phyloP scores from a whole-genome alignment of 2,329 filamentous ascomycete genomes.

The Colletotrichum sp. region DNA sequence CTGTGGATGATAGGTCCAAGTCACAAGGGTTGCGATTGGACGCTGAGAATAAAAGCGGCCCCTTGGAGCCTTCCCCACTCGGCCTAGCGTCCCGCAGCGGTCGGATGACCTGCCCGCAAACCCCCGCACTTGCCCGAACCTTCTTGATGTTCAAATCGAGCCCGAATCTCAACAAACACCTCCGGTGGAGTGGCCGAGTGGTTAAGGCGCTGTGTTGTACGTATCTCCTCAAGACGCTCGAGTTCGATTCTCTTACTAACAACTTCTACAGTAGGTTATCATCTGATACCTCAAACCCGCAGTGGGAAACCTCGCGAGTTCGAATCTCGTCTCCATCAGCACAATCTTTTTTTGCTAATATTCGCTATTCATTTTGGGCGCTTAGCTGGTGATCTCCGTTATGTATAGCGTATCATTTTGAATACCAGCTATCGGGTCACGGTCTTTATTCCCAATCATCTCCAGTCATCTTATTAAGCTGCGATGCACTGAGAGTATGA shows the following conservation, averaged over 20 bases:
- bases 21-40: not conserved
- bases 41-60: not conserved
- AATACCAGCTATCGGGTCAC: not conserved
- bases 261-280: not conserved
- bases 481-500: not conserved
- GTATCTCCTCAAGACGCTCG: not conserved
- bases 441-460: rapidly evolving
- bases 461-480: rapidly evolving
- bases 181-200: not conserved
- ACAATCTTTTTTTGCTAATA: not conserved
- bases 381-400: not conserved
- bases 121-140: not conserved
- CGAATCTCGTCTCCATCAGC: constrained; percentile 16
- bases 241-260: not conserved
- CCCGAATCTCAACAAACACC: not conserved
- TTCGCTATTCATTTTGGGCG: not conserved
- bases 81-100: not conserved
- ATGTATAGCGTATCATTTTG: not conserved
- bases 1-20: not conserved
- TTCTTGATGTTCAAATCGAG: not conserved
- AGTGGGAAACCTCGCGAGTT: constrained; percentile 23
- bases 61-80: not conserved
- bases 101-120: not conserved
- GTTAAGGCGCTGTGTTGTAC: not conserved
- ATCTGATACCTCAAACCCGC: not conserved